Base-by-base conservation (phyloP, 1,284 basidiomycete genomes). In the Pseudozyma sp. region DNA sequence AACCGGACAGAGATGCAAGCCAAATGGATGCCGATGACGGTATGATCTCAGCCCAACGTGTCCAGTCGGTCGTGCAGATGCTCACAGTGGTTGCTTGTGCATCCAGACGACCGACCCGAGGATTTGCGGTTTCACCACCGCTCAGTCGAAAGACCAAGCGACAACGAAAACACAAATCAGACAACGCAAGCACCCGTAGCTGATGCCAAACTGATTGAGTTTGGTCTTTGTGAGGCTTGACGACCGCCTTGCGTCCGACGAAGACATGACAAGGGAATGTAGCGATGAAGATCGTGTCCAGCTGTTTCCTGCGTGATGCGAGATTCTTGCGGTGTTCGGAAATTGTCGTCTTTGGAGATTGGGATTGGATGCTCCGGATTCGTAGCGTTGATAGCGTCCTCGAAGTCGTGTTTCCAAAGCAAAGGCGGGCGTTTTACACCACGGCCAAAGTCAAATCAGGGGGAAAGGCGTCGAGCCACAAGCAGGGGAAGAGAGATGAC, bases 161-260 rank as follows among this genome's bases (percentile, higher is more conserved):
- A 54, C 19, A 52, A 35, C 1, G 13, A 51, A 24, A 17, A 4
- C 37, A 59, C 48, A 58, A 30, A 64, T n/a, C 65, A 66, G 58
- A 65, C 54, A 24, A 69, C 63, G 58, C 55, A 63, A 78, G 78
- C 80, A 81, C 80, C 80, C 80, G 80, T 80, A 80, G 80, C 80
- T 79, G 75, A 67, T 70, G 72, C 72, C 72, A 75, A 70, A 70
- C 63, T 55, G 61, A 69, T 64, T 63, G 56, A 64, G 67, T 60
- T 69, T 69, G 67, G 67, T 64, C 67, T 64, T 64, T 59, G 30
- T 59, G 44, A 49, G 54, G 67, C 67, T 44, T 44, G 43, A 33
- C 59, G 60, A 59, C 55, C 60, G 54, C 19, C 43, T 59, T 55
- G 52, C 59, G 51, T 62, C 47, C 55, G 33, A n/a, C 24, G 44